phyloP scores from a whole-genome alignment of 2,329 filamentous ascomycete species.

The Lojkania enalia region DNA sequence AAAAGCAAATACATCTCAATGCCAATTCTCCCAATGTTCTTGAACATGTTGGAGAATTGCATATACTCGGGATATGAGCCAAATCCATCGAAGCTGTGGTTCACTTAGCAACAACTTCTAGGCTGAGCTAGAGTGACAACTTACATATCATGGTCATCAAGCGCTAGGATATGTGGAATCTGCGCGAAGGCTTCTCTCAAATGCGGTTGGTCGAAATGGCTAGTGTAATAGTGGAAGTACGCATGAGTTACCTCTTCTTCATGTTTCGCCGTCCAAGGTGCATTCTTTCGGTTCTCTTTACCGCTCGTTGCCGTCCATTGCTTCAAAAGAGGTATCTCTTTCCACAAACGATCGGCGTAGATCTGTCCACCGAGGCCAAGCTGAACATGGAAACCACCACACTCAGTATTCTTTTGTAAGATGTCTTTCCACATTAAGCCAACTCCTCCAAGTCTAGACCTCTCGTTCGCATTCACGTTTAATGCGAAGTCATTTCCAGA shows the following conservation, averaged over 20 bases:
- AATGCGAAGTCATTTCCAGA: constrained; percentile 95
- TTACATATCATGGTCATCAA: constrained; percentile 98
- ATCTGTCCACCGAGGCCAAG: constrained; percentile 92
- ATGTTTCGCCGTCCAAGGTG: constrained; percentile 89
- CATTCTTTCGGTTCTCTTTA: constrained; percentile 88
- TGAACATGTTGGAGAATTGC: constrained; percentile 97
- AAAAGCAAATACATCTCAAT: constrained; percentile 98
- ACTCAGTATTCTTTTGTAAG: constrained; percentile 94
- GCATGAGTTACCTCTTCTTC: constrained; percentile 95
- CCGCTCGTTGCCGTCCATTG: constrained; percentile 95
- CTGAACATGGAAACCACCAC: constrained; percentile 92
- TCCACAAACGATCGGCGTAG: constrained; percentile 94
- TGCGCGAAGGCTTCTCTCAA: constrained; percentile 94
- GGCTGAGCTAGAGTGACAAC: constrained; percentile 44
- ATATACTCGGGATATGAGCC: constrained; percentile 98
- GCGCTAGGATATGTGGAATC: constrained; percentile 88
- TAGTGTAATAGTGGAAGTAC: constrained; percentile 99
- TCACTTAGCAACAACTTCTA: constrained; percentile 13
- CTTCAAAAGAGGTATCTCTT: constrained; percentile 88
- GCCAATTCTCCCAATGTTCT: constrained; percentile 93
- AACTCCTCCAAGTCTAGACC: constrained; percentile 81
- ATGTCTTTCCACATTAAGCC: constrained; percentile 99
- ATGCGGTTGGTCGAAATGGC: constrained; percentile 96
- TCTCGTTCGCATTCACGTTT: constrained; percentile 82
- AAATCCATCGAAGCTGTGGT: constrained; percentile 84